Evolutionary conservation across 2,329 filamentous ascomycete species (phyloP).

Genomic region (Alternaria arborescens): DNA sequence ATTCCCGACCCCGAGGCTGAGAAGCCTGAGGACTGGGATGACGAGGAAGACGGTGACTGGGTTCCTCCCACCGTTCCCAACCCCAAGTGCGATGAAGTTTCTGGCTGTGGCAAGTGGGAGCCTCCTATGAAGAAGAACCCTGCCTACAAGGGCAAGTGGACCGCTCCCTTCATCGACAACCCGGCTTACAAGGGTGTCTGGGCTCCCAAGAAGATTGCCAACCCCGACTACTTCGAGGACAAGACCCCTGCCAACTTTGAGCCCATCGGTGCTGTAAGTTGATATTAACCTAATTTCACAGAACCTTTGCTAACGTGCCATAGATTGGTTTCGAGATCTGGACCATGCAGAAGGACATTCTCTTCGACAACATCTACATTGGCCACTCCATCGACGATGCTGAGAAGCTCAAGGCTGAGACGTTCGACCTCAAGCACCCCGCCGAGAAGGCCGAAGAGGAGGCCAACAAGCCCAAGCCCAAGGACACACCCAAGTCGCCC

Average conservation of each 20-base stretch:
- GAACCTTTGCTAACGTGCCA: conserved; percentile 18
- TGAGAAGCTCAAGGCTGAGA: conserved; percentile 85
- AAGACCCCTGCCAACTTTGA: conserved; percentile 96
- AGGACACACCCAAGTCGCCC: conserved; percentile 71
- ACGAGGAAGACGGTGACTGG: conserved; percentile 99
- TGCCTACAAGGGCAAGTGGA: conserved; percentile 99
- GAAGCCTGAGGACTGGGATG: conserved; percentile 99
- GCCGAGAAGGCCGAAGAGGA: conserved; percentile 83
- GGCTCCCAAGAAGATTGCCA: conserved; percentile 94
- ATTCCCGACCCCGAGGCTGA: conserved; percentile 91
- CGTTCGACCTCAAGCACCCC: conserved; percentile 86
- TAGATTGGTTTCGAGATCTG: conserved; percentile 99
- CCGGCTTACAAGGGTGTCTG: conserved; percentile 96
- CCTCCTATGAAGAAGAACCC: conserved; percentile 94
- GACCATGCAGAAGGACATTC: conserved; percentile 99
- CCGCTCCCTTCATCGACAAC: conserved; percentile 92
- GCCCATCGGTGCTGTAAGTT: conserved; percentile 93
- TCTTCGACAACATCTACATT: conserved; percentile 99
- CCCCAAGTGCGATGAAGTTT: conserved; percentile 92
- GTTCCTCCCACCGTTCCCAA: conserved; percentile 88
- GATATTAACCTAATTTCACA: conserved; percentile 6
- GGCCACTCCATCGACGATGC: conserved; percentile 96
- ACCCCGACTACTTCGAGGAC: conserved; percentile 96
- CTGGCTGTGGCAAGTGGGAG: conserved; percentile 93
- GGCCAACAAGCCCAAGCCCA: conserved; percentile 78